Evolutionary conservation across 192 early-diverging fungal genomes (phyloP), one percentile per base, ranked within the genome.

Genomic region (Backusella parvicylindrica): DNA sequence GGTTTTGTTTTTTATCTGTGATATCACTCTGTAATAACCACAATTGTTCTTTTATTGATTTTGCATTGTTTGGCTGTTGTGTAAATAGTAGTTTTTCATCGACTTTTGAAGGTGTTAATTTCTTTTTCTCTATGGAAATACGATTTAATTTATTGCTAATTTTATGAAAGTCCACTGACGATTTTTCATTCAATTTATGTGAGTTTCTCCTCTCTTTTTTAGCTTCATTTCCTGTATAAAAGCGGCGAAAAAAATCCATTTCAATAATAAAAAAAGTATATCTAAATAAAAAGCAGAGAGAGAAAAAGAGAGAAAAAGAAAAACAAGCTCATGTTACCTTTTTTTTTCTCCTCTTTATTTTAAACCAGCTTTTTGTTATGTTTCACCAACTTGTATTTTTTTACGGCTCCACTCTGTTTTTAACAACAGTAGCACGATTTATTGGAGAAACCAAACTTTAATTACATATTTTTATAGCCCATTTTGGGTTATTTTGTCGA

Each of bases 401-500:
- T 60, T 60, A 60, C 53, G 53, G 26, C 53, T 60, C 53, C 53
- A 60, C 53, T 60, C 26, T 60, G 53, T 60, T 60, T 60, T 60
- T 60, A 60, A 60, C 53, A 11, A 3, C 53, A 28, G 53, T 60
- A 13, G 9, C 12, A 28, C 53, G 8, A 60, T 60, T 60, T 28
- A 60, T 60, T 60, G 53, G 53, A 60, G 53, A 28, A 28, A 11
- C 9, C 53, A 60, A 60, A 60, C 53, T 7, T 60, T 60, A 60
- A 60, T 23, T 28, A 60, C 53, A 60, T 60, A 60, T 26, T 60
- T 60, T 60, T 60, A 60, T 60, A 28, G 26, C 26, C 53, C 53
- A 60, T 60, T 60, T 60, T 60, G 53, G 53, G 23, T 60, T 60
- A 60, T 60, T 60, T 60, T 60, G 53, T 60, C 53, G 28, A 60